These are phyloP conservation scores for Candida labiduridarum DNA, from an alignment of 1,139 yeast genomes.

Conservation along the genomic window DNA sequence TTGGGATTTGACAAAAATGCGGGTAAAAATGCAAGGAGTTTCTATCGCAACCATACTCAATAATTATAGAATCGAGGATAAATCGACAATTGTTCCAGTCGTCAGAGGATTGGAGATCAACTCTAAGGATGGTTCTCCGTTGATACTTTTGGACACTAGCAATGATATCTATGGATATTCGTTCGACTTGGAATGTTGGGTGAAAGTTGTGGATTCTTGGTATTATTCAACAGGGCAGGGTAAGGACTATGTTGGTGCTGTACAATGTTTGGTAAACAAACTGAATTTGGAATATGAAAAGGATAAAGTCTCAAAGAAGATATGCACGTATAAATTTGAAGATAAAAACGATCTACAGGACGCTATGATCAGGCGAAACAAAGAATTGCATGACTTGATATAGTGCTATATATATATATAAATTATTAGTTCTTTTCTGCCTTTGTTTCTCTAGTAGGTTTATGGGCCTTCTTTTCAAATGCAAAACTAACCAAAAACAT, in stretches of 20 bases:
- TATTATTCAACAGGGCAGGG: constrained; percentile 25
- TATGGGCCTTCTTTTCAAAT: constrained; percentile 24
- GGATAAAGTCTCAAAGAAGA: constrained; percentile 21
- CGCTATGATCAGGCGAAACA: constrained; percentile 25
- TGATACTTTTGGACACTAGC: constrained; percentile 34
- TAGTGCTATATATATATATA: background rate
- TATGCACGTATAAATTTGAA: constrained; percentile 27
- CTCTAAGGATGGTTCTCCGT: constrained; percentile 42
- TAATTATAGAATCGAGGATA: constrained; percentile 16
- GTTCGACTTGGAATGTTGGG: constrained; percentile 46
- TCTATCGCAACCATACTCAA: constrained; percentile 58
- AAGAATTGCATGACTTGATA: constrained; percentile 9
- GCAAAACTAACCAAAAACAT: constrained; percentile 33
- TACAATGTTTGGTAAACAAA: constrained; percentile 7
- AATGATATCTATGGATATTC: constrained; percentile 46
- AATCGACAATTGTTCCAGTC: constrained; percentile 25
- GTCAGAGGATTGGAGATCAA: constrained; percentile 36
- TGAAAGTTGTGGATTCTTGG: constrained; percentile 51
- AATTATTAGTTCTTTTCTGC: constrained; percentile 9
- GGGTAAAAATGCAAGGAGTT: constrained; percentile 39
- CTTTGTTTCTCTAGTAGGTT: constrained; percentile 22
- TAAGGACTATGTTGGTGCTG: background rate
- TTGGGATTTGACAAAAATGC: constrained; percentile 45
- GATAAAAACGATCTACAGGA: constrained; percentile 21
- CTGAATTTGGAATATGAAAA: constrained; percentile 16